Evolutionary conservation across 495 filamentous ascomycete species (phyloP).

Genomic region (Hypoxylon perforatum): DNA sequence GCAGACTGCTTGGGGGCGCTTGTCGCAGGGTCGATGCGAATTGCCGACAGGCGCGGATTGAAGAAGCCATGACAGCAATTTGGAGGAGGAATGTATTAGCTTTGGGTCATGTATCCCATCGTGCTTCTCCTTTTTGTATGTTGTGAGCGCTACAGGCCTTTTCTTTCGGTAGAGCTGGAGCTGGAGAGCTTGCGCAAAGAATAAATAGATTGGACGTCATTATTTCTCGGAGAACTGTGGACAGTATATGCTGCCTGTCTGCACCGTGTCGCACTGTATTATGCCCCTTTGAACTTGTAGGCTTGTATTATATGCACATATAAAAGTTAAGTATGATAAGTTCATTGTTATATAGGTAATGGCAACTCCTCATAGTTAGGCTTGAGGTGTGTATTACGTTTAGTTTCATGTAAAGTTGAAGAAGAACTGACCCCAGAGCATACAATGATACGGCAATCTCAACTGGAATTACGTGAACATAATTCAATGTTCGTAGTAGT

Average conservation of each 20-base stretch:
- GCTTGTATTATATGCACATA: not conserved
- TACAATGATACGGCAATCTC: no score
- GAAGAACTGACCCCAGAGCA: no score
- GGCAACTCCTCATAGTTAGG: no score
- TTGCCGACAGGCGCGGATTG: constrained; percentile 33
- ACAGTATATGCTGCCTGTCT: constrained; percentile 19
- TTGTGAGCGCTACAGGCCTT: not conserved
- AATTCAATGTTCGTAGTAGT: no score
- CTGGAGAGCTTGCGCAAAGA: constrained; percentile 28
- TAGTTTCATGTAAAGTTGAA: no score
- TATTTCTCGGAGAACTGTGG: constrained; percentile 17
- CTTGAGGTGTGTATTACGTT: no score
- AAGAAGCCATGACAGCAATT: constrained; percentile 38
- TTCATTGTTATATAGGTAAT: no score
- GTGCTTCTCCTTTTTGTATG: constrained; percentile 13
- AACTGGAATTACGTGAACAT: no score
- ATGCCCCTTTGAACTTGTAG: not conserved
- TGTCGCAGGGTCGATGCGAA: constrained; percentile 27
- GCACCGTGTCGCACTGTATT: constrained; percentile 4
- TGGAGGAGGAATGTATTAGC: constrained; percentile 17
- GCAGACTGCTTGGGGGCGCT: constrained; percentile 14
- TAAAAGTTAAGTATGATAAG: no score
- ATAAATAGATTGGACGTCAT: constrained; percentile 43
- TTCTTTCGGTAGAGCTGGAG: constrained; percentile 6
- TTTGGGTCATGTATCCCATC: constrained; percentile 28